A percentile compares a stretch with the other conserved stretches of the same genome.
These are phyloP conservation scores for Didymella keratinophila DNA, from an alignment of 2,329 filamentous ascomycete genomes.

Conservation along the genomic window DNA sequence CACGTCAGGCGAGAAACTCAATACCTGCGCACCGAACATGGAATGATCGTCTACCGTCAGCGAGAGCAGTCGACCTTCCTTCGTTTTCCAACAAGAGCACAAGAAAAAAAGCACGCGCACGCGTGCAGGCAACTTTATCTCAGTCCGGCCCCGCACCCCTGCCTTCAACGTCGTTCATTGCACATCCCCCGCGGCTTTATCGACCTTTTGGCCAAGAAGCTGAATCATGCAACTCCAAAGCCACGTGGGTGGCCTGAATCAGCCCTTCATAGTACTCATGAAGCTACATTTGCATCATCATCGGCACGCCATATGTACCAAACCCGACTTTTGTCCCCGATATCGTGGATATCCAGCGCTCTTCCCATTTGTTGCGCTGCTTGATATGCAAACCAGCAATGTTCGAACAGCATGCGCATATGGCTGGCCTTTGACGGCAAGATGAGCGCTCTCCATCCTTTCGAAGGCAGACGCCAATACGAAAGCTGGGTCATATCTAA, in stretches of 20 bases:
- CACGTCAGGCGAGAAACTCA: not conserved
- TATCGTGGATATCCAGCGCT: too few species aligned
- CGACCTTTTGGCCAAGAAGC: not conserved
- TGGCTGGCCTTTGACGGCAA: too few species aligned
- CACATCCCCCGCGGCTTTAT: slow-evolving; percentile 19
- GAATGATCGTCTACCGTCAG: not conserved
- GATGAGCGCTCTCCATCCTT: too few species aligned
- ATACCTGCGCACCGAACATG: not conserved
- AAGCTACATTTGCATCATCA: too few species aligned
- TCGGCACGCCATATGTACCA: too few species aligned
- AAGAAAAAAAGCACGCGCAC: not conserved
- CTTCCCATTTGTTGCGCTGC: too few species aligned
- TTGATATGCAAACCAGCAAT: too few species aligned
- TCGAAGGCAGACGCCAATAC: too few species aligned
- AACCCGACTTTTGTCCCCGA: too few species aligned
- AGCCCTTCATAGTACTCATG: too few species aligned
- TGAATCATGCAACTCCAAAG: slow-evolving; percentile 6
- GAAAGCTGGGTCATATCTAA: too few species aligned
- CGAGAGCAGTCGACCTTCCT: not conserved
- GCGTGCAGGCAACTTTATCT: not conserved
- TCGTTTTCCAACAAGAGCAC: not conserved
- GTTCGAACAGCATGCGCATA: too few species aligned
- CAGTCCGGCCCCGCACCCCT: slow-evolving; percentile 7
- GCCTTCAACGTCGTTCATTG: not conserved
- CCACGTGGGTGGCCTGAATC: slow-evolving; percentile 6